Conservation (phyloP, 257 asterid genomes). For the Echium plantagineum region DNA sequence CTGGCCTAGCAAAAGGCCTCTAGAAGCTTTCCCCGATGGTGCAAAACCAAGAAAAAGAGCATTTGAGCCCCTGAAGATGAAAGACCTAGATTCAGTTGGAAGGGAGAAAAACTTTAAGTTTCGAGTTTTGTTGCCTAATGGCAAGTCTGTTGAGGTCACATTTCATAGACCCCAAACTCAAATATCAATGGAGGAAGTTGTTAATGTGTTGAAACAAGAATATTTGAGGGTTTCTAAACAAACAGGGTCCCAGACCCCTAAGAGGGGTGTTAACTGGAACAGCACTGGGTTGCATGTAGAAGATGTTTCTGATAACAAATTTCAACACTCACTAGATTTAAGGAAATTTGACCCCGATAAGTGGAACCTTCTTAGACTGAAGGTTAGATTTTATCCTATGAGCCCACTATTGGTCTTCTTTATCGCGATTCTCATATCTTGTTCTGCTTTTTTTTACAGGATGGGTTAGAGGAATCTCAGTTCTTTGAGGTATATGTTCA, state of each 20-base stretch:
- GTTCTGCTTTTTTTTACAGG: constrained; percentile 27
- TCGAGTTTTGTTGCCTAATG: constrained; percentile 50
- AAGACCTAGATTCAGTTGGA: constrained; percentile 1
- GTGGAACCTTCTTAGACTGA: constrained; percentile 34
- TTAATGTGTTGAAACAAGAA: constrained; percentile 13
- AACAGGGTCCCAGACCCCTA: constrained; percentile 3
- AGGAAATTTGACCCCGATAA: constrained; percentile 17
- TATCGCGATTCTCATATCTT: neutral
- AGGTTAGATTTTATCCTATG: constrained; percentile 22
- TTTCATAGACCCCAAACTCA: constrained; percentile 9
- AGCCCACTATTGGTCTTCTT: neutral
- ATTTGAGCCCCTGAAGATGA: constrained; percentile 4
- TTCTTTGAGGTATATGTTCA: constrained; percentile 39
- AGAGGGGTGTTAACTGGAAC: constrained; percentile 35
- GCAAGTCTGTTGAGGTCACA: constrained; percentile 29
- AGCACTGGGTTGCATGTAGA: constrained; percentile 29
- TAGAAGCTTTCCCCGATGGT: constrained; percentile 3
- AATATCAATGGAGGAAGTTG: constrained; percentile 28
- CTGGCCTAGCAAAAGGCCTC: constrained; percentile 27
- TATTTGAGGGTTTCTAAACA: constrained; percentile 11
- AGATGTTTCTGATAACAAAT: constrained; percentile 26
- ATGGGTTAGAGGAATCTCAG: constrained; percentile 43
- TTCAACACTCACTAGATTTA: constrained; percentile 19
- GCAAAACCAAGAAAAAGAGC: constrained; percentile 21
- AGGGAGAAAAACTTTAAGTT: constrained; percentile 18